Conservation (phyloP, 2,329 filamentous ascomycete genomes). For the Erysiphe pulchra region DNA sequence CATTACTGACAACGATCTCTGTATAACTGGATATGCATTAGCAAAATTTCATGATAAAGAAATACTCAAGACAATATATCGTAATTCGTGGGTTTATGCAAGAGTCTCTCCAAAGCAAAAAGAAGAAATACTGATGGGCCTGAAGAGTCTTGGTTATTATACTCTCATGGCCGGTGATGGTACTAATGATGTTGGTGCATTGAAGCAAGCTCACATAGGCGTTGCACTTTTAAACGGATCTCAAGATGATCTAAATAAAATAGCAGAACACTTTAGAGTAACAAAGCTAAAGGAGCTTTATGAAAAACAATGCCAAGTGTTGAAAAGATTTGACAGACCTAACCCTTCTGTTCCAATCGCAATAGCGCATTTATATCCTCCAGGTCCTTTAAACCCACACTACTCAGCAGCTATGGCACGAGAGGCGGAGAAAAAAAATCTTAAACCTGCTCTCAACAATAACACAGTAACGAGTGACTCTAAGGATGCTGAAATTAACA, state of each 20-base stretch:
- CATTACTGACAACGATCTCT: slow-evolving; percentile 67
- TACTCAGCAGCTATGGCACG: slow-evolving; percentile 77
- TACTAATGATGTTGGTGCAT: slow-evolving; percentile 88
- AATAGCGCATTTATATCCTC: slow-evolving; percentile 86
- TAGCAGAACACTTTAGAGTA: slow-evolving; percentile 78
- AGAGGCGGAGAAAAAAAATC: slow-evolving; percentile 56
- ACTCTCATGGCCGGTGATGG: slow-evolving; percentile 97
- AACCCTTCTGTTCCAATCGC: slow-evolving; percentile 71
- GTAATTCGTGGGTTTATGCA: slow-evolving; percentile 91
- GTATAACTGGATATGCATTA: slow-evolving; percentile 83
- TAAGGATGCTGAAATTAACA: slow-evolving; percentile 32
- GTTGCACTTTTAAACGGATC: slow-evolving; percentile 90
- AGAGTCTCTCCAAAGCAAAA: slow-evolving; percentile 97
- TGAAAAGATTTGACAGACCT: slow-evolving; percentile 88
- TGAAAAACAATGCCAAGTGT: slow-evolving; percentile 78
- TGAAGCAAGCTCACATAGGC: slow-evolving; percentile 96
- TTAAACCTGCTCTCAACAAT: slow-evolving; percentile 25
- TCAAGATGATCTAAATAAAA: slow-evolving; percentile 68
- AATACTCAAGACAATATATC: slow-evolving; percentile 52
- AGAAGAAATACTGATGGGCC: slow-evolving; percentile 87
- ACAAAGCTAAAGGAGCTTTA: slow-evolving; percentile 98
- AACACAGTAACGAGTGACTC: slow-evolving; percentile 23
- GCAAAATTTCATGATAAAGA: slow-evolving; percentile 64
- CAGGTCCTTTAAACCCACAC: slow-evolving; percentile 76
- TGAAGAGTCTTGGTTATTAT: slow-evolving; percentile 92